phyloP scores from a whole-genome alignment of 352 stramenopile species.

The Elongisporangium senticosum region DNA sequence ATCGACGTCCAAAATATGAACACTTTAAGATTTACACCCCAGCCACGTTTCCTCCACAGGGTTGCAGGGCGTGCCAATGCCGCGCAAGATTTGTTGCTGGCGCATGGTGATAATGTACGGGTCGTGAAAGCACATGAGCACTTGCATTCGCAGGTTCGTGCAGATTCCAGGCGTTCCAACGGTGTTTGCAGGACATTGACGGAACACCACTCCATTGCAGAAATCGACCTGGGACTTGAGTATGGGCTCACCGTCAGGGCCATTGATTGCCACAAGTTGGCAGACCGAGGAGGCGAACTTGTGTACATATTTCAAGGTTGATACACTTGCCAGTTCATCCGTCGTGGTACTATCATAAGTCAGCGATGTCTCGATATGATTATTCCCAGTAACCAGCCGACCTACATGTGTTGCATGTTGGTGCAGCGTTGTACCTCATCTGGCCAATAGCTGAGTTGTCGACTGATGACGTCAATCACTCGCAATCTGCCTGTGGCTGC shows the following conservation, averaged over 20 bases:
- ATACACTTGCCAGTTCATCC: no score
- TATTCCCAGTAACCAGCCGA: no score
- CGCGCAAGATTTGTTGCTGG: slow-evolving; percentile 11
- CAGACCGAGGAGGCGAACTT: no score
- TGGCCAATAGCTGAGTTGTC: slow-evolving; percentile 7
- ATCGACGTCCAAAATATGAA: no score
- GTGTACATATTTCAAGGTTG: no score
- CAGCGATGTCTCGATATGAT: no score
- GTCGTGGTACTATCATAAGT: no score
- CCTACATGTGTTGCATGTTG: slow-evolving; percentile 15
- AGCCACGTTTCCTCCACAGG: slow-evolving; percentile 14
- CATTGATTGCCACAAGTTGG: no score
- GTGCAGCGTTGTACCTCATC: slow-evolving; percentile 16
- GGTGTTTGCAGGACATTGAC: slow-evolving; percentile 11
- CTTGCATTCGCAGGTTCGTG: slow-evolving; percentile 19
- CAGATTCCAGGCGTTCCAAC: slow-evolving; percentile 16
- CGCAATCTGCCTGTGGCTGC: slow-evolving; percentile 12
- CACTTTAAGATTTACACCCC: slow-evolving; percentile 1
- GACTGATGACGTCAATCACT: slow-evolving; percentile 23
- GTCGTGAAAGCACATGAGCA: slow-evolving; percentile 18
- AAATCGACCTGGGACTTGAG: slow-evolving; percentile 2
- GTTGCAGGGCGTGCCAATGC: slow-evolving; percentile 11
- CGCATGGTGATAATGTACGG: slow-evolving; percentile 14
- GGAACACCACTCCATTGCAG: slow-evolving; percentile 12
- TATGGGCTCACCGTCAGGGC: no score